These are phyloP conservation scores for Stygiomarasmius scandens DNA, from an alignment of 1,284 basidiomycete species.

Conservation along the genomic window DNA sequence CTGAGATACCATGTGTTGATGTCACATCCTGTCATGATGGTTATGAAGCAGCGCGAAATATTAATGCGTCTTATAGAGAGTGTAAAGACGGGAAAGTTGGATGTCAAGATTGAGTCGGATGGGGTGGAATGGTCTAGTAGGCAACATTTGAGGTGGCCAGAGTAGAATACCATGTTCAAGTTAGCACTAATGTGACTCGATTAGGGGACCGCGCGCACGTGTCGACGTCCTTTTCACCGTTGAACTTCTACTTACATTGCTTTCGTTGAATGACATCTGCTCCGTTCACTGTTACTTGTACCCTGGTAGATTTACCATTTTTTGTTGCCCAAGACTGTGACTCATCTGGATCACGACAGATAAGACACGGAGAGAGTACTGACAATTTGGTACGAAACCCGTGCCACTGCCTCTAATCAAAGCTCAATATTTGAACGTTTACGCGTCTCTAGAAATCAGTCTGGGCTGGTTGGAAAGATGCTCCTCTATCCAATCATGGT, in stretches of 20 bases:
- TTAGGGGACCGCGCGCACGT: too few species aligned
- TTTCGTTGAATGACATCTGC: not conserved
- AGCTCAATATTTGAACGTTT: too few species aligned
- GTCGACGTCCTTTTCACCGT: too few species aligned
- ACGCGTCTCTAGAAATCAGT: conserved; percentile 43
- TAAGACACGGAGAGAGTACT: conserved; percentile 80
- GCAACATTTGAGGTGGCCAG: too few species aligned
- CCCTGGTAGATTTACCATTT: not conserved
- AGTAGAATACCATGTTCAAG: too few species aligned
- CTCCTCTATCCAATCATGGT: conserved; percentile 85
- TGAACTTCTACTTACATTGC: not conserved
- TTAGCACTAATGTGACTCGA: too few species aligned
- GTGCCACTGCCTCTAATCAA: not conserved
- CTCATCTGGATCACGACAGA: conserved; percentile 41
- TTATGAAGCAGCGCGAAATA: not conserved
- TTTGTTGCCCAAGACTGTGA: too few species aligned
- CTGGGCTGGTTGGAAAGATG: conserved; percentile 88
- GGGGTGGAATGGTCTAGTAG: too few species aligned
- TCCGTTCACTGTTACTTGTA: not conserved
- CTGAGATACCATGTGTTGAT: not conserved
- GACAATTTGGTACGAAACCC: conserved; percentile 55
- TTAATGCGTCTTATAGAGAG: not conserved
- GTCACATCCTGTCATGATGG: not conserved
- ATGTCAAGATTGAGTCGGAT: not conserved
- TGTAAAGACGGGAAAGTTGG: not conserved